Base-by-base conservation (phyloP, 257 asterid species). In the Cinchona pubescens region DNA sequence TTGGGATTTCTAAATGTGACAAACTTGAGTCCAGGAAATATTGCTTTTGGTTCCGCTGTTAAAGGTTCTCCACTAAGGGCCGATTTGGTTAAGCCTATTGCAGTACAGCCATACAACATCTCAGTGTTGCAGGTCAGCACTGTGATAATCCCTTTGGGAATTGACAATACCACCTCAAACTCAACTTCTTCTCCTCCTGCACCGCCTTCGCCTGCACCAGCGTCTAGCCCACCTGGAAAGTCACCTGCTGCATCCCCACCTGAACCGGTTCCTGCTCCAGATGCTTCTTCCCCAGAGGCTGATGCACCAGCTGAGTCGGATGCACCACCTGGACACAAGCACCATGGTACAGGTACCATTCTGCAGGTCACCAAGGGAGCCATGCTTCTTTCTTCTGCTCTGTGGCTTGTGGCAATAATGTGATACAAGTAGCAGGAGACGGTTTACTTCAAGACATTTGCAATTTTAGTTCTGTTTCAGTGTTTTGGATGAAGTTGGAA, bases 1-100 rank as follows among this genome's bases (percentile, higher is more conserved):
- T 84, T 73, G 34, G 97, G 96, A 0, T 85, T 82, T 61, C 9
- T 92, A 4, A 90, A 89, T 16, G 76, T 82, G 25, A 83, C 92
- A 0, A 80, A 69, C 3, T 32, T 73, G 18, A 59, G 60, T 23
- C 23, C 68, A 0, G 79, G 68, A 14, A 79, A 66, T 6, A 75
- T 88, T 37, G 75, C 75, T 0, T 67, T 92, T 65, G 84, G 85
- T 2, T 88, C 96, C 0, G 87, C 90, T 14, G 80, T 59, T 18
- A 55, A 79, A 2, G 95, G 91, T 40, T 61, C 91, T 0, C 32
- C 73, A 0, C 78, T 71, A 0, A 83, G 81, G 7, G 80, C 96
- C 15, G 81, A 73, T 46, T 30, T 92, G 30, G 86, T 89, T 0
- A 82, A 79, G 40, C 55, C 87, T 7, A 48, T 92, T 10, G 71